phyloP scores from a whole-genome alignment of 2,329 filamentous ascomycete genomes.

The Aspergillus hiratsukae region DNA sequence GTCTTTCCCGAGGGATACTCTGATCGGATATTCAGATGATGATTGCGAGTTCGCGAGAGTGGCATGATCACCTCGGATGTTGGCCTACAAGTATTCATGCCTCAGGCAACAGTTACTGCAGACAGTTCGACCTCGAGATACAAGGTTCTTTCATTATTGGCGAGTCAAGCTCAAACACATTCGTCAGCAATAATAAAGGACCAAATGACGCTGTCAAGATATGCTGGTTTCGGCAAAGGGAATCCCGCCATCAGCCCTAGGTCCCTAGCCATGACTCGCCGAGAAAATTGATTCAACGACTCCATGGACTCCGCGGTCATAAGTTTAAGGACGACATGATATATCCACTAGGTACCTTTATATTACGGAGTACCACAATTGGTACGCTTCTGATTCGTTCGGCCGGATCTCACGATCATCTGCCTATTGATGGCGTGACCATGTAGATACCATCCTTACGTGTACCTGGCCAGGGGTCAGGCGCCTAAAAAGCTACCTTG shows the following conservation, averaged over 20 bases:
- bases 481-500: too few relatives aligned
- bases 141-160: not conserved
- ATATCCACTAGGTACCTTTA: too few relatives aligned
- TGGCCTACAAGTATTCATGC: not conserved
- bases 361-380: not conserved
- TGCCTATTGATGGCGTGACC: constrained; percentile 12
- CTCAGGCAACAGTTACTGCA: not conserved
- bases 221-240: constrained; percentile 5
- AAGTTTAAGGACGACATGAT: not conserved
- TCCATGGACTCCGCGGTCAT: not conserved
- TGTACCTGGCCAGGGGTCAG: too few relatives aligned
- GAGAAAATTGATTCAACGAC: not conserved
- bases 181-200: not conserved
- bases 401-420: constrained; percentile 9
- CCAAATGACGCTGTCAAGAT: not conserved
- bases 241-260: constrained; percentile 7
- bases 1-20: too few relatives aligned
- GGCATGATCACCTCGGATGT: not conserved
- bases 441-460: too few relatives aligned
- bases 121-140: not conserved
- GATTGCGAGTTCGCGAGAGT: not conserved
- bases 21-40: not conserved
- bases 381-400: not conserved
- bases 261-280: constrained; percentile 1
- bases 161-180: not conserved